phyloP scores from a whole-genome alignment of 345 rosid species.

The Boechera stricta region DNA sequence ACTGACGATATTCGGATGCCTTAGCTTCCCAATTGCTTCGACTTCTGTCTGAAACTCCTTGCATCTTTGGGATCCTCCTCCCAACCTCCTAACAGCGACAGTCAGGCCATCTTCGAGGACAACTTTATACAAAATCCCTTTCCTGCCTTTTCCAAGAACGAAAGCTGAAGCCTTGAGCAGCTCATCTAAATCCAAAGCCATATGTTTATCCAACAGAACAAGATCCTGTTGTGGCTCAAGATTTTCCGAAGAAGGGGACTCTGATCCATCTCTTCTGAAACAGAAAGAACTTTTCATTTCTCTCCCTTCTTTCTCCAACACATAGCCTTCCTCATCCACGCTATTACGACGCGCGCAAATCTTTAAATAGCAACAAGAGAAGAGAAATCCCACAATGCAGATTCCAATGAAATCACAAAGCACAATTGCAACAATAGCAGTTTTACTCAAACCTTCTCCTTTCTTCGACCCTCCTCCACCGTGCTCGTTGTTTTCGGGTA shows the following conservation, averaged over 20 bases:
- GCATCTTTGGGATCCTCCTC: slow-evolving; percentile 91
- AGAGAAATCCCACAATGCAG: slow-evolving; percentile 82
- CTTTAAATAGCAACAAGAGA: slow-evolving; percentile 78
- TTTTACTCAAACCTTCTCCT: slow-evolving; percentile 63
- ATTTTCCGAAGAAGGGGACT: slow-evolving; percentile 66
- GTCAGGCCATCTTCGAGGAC: slow-evolving; percentile 89
- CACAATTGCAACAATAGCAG: slow-evolving; percentile 68
- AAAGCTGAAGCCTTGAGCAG: slow-evolving; percentile 95
- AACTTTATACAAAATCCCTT: slow-evolving; percentile 92
- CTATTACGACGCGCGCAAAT: slow-evolving; percentile 50
- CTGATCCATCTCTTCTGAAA: slow-evolving; percentile 77
- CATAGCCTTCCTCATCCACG: slow-evolving; percentile 59
- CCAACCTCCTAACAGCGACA: slow-evolving; percentile 85
- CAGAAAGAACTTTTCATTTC: slow-evolving; percentile 64
- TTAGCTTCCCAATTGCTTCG: slow-evolving; percentile 89
- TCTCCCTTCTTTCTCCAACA: slow-evolving; percentile 70
- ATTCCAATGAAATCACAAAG: slow-evolving; percentile 85
- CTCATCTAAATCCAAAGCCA: slow-evolving; percentile 87
- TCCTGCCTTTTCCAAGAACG: slow-evolving; percentile 94
- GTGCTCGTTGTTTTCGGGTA: slow-evolving; percentile 53
- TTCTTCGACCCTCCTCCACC: slow-evolving; percentile 50
- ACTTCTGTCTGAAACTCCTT: slow-evolving; percentile 95
- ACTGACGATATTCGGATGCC: slow-evolving; percentile 81
- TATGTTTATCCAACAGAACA: slow-evolving; percentile 72
- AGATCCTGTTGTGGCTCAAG: slow-evolving; percentile 82